Percentiles rank a stretch among this genome's conserved stretches.
Conservation (phyloP, 768 basidiomycete genomes). For the Terana coerulea region DNA sequence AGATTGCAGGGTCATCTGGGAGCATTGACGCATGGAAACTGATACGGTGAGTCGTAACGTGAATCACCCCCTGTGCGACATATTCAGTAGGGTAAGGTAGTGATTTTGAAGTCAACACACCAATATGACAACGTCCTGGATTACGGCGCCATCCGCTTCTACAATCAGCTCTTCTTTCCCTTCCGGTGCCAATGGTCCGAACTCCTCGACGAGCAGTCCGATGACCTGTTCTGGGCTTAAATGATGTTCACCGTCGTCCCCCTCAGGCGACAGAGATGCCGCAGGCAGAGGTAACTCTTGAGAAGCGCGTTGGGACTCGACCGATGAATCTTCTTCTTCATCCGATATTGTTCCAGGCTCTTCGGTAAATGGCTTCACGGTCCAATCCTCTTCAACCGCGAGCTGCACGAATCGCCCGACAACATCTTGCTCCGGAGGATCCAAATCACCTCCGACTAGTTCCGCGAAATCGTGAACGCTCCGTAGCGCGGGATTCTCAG, state of each 20-base stretch:
- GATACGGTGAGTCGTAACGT: slow-evolving; percentile 62
- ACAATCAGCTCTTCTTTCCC: slow-evolving; percentile 48
- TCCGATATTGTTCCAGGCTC: slow-evolving; percentile 20
- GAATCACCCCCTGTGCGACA: slow-evolving; percentile 45
- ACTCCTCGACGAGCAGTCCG: slow-evolving; percentile 49
- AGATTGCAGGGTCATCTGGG: slow-evolving; percentile 35
- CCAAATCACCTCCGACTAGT: slow-evolving; percentile 42
- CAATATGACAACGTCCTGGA: slow-evolving; percentile 47
- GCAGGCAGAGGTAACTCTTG: not conserved
- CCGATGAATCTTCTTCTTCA: slow-evolving; percentile 2
- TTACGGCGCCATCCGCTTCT: slow-evolving; percentile 48
- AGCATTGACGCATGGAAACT: slow-evolving; percentile 64
- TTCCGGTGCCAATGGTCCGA: slow-evolving; percentile 45
- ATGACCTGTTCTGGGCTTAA: slow-evolving; percentile 43
- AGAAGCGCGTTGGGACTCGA: not conserved
- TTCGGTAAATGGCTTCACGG: slow-evolving; percentile 18
- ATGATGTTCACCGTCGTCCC: slow-evolving; percentile 24
- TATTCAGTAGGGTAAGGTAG: slow-evolving; percentile 4
- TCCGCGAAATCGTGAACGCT: slow-evolving; percentile 33
- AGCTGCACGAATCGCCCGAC: slow-evolving; percentile 36
- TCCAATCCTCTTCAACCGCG: slow-evolving; percentile 34
- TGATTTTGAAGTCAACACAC: slow-evolving; percentile 30
- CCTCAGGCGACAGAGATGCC: not conserved
- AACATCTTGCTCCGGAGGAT: slow-evolving; percentile 29
- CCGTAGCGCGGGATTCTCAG: not conserved